Base-by-base conservation (phyloP, 495 filamentous ascomycete genomes). In the Podospora sp. region DNA sequence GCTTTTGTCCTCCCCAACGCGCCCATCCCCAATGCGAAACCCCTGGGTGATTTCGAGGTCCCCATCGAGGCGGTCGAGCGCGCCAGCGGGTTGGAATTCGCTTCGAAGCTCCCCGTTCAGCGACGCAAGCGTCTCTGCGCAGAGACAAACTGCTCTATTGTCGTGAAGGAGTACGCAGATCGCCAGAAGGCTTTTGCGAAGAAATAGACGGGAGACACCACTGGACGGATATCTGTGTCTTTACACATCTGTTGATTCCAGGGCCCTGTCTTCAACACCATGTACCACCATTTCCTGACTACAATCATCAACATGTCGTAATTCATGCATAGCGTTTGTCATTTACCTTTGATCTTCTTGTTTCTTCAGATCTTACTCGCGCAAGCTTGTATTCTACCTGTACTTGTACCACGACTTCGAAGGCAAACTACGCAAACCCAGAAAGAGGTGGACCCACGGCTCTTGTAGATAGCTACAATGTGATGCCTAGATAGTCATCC, bases 1-100 rank as follows among this genome's bases (percentile, higher is more conserved):
- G 96, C 95, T 2, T 99, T 99, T 74, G 95, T 99, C 59, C 81
- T 99, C 72, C 95, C 95, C 9, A 99, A 99, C 75, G 94, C 92
- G 16, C 81, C 77, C n/a, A 98, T 99, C 73, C 79, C 89, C 24
- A 98, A 97, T 70, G 86, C 89, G 36, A 96, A 92, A 80, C 88
- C 87, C 25, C 78, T 99, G 70, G 82, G 84, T 18, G 92, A 96
- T 71, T 99, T 98, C 73, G 94, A 97, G 84, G 96, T 98, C 21
- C 93, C 94, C 0, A 71, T 99, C 22, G 94, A 97, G 82, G 90
- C 88, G 20, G 87, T 99, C 27, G 95, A 99, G 87, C 83, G 92
- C 62, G 94, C 95, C 0, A 92, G 89, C 73, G 95, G 95, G 11
- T 77, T 99, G 72, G 92, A 97, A 75, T 99, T 99, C 81, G 91